These are phyloP conservation scores for Trypanosoma platydactyli DNA, from an alignment of 208 protist genomes.

Conservation along the genomic window DNA sequence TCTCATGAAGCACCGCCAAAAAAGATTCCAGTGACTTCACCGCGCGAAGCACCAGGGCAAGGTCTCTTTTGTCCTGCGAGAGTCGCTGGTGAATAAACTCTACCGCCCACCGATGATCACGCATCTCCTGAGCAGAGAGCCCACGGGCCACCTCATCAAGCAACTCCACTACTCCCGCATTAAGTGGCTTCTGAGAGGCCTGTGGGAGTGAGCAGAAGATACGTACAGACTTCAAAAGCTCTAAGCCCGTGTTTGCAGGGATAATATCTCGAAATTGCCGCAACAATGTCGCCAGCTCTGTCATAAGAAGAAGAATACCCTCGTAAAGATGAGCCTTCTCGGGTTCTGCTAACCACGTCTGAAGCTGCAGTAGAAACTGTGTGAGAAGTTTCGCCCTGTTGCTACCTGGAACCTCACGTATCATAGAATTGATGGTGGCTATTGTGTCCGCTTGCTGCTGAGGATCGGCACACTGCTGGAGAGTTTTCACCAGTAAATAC, in stretches of 20 bases:
- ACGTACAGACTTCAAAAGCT: conserved; percentile 74
- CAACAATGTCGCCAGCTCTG: conserved; percentile 77
- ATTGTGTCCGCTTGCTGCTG: conserved; percentile 76
- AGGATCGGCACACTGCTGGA: conserved; percentile 79
- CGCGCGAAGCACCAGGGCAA: conserved; percentile 76
- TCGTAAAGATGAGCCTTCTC: conserved; percentile 77
- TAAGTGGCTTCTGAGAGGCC: conserved; percentile 82
- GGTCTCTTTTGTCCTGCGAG: conserved; percentile 83
- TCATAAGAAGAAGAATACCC: conserved; percentile 72
- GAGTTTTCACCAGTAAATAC: conserved; percentile 81
- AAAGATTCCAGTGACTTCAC: conserved; percentile 88
- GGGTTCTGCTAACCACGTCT: conserved; percentile 71
- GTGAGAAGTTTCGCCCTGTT: conserved; percentile 72
- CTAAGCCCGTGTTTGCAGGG: conserved; percentile 48
- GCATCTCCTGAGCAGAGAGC: conserved; percentile 83
- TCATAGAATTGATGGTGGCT: conserved; percentile 53
- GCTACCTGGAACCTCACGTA: conserved; percentile 69
- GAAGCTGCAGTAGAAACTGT: conserved; percentile 81
- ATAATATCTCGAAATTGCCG: conserved; percentile 74
- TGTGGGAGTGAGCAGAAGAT: conserved; percentile 80
- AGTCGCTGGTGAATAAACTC: conserved; percentile 91
- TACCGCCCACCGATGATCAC: conserved; percentile 86
- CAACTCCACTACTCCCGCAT: conserved; percentile 81
- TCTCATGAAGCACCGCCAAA: conserved; percentile 83
- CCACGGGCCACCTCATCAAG: conserved; percentile 76